phyloP scores from a whole-genome alignment of 176 grass and related monocot species.

The Microstegium vimineum region DNA sequence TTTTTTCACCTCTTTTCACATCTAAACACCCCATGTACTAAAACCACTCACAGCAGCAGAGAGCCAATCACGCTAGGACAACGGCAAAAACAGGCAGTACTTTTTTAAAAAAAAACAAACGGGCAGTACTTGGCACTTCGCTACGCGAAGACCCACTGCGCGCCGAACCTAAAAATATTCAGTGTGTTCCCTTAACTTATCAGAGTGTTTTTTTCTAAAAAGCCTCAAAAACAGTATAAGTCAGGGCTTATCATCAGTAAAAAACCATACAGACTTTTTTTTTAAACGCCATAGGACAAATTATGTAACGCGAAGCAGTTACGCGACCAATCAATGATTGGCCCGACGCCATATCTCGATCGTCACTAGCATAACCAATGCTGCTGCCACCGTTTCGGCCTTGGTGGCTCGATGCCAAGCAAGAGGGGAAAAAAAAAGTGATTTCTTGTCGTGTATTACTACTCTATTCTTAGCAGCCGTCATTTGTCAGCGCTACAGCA shows the following conservation, averaged over 20 bases:
- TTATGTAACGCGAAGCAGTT: neutral
- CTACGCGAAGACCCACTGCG: neutral
- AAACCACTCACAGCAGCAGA: constrained; percentile 8
- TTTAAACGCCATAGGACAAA: too few relatives aligned
- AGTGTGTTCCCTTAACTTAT: too few relatives aligned
- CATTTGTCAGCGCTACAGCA: neutral
- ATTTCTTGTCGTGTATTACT: neutral
- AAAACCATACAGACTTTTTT: too few relatives aligned
- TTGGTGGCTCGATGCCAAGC: neutral
- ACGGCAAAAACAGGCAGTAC: too few relatives aligned
- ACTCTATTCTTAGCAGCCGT: neutral
- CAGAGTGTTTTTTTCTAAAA: too few relatives aligned
- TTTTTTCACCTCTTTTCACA: too few relatives aligned
- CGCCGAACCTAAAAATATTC: too few relatives aligned
- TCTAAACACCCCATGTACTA: too few relatives aligned
- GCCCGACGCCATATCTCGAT: neutral
- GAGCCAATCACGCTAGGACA: constrained; percentile 28
- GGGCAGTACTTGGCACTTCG: neutral
- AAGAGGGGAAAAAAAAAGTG: neutral
- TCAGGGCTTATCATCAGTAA: too few relatives aligned
- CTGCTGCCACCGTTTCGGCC: neutral
- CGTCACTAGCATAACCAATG: neutral
- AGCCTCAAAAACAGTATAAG: too few relatives aligned
- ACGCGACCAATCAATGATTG: neutral
- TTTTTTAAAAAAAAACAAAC: too few relatives aligned